Evolutionary conservation across 768 basidiomycete genomes (phyloP).

Genomic region (Lactarius quietus): DNA sequence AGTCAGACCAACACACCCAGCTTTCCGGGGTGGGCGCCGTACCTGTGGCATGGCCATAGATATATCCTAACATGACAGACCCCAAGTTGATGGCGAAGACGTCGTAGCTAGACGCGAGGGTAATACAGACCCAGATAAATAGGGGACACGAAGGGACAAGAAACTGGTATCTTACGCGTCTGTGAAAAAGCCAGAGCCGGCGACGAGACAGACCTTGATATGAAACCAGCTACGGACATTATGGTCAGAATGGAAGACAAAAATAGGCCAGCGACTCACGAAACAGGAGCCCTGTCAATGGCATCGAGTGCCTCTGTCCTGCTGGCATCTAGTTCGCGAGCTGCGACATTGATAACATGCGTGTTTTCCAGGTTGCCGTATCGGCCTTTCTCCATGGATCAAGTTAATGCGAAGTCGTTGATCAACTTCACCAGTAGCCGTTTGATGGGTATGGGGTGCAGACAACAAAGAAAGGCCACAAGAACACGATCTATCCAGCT

Average conservation of each 20-base stretch:
- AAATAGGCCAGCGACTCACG: constrained; percentile 43
- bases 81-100: constrained; percentile 90
- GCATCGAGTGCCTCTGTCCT: constrained; percentile 78
- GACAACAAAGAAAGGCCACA: background rate
- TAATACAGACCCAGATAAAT: background rate
- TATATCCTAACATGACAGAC: constrained; percentile 76
- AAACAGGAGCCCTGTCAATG: constrained; percentile 83
- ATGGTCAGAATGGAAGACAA: background rate
- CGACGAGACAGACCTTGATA: constrained; percentile 41
- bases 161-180: constrained; percentile 50
- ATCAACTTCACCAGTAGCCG: background rate
- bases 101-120: constrained; percentile 51
- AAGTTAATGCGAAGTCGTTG: background rate
- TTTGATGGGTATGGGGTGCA: background rate
- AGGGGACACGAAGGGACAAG: background rate
- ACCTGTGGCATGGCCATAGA: constrained; percentile 50
- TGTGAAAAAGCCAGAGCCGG: constrained; percentile 90
- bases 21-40: background rate
- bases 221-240: constrained; percentile 42
- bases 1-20: background rate
- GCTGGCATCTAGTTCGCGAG: constrained; percentile 52
- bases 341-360: background rate
- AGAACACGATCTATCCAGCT: background rate
- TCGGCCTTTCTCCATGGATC: background rate
- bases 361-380: background rate